Percentiles rank a stretch among this genome's conserved stretches.
Evolutionary conservation across 1,284 basidiomycete species (phyloP).

Genomic region (Leccinum angustisporum): DNA sequence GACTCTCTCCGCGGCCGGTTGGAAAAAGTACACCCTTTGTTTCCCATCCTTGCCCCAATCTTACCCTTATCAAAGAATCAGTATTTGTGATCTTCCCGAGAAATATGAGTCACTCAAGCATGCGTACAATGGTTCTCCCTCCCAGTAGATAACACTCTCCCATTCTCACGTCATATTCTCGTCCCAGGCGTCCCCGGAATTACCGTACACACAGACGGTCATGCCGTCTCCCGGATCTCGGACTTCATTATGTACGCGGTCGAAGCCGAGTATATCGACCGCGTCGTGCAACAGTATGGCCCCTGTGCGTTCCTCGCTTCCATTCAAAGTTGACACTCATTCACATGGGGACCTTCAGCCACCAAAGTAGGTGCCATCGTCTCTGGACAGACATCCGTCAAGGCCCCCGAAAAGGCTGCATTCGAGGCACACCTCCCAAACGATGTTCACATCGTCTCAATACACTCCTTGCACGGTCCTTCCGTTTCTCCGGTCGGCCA

Average conservation of each 20-base stretch:
- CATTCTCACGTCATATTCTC: slow-evolving; percentile 6
- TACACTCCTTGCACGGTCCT: slow-evolving; percentile 95
- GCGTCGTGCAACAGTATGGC: slow-evolving; percentile 86
- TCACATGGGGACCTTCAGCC: slow-evolving; percentile 46
- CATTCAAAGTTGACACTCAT: background rate
- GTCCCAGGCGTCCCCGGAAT: slow-evolving; percentile 54
- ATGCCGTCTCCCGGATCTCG: slow-evolving; percentile 79
- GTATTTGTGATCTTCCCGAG: slow-evolving; percentile 88
- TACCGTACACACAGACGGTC: slow-evolving; percentile 73
- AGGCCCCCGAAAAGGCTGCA: slow-evolving; percentile 88
- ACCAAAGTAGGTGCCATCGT: slow-evolving; percentile 94
- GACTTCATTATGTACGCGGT: slow-evolving; percentile 94
- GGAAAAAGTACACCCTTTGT: slow-evolving; percentile 65
- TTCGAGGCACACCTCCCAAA: slow-evolving; percentile 88
- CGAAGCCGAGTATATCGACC: slow-evolving; percentile 87
- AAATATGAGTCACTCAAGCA: slow-evolving; percentile 67
- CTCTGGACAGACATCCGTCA: slow-evolving; percentile 95
- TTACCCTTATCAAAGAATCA: slow-evolving; percentile 56
- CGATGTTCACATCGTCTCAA: slow-evolving; percentile 89
- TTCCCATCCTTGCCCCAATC: background rate
- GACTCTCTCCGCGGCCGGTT: slow-evolving; percentile 73
- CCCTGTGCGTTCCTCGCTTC: slow-evolving; percentile 62
- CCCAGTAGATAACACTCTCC: background rate
- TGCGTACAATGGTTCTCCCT: slow-evolving; percentile 58
- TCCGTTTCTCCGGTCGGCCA: slow-evolving; percentile 90